Percentiles rank a stretch among this genome's conserved stretches.
These are phyloP conservation scores for Sporothrix euskadiensis DNA, from an alignment of 2,329 filamentous ascomycete species.

Conservation along the genomic window DNA sequence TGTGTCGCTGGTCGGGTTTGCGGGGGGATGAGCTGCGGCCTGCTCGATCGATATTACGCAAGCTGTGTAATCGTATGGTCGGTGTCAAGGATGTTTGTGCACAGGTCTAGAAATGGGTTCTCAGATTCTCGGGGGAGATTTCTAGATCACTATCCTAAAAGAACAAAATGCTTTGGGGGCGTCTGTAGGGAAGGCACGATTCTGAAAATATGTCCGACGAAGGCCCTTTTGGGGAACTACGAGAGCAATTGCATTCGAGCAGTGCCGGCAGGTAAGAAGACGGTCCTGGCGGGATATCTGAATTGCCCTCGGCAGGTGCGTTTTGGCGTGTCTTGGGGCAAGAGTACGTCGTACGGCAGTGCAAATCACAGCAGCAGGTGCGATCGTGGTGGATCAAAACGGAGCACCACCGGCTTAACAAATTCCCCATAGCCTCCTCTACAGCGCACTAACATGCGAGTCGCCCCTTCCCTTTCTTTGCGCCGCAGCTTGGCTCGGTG, in stretches of 20 bases:
- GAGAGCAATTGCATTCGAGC: not conserved
- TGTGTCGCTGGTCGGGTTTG: not conserved
- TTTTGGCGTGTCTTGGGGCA: not conserved
- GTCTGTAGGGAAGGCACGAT: not conserved
- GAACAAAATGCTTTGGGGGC: no score
- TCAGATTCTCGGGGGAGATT: not conserved
- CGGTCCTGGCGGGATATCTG: conserved; percentile 24
- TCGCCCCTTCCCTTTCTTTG: conserved; percentile 7
- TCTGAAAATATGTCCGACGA: not conserved
- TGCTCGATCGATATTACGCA: not conserved
- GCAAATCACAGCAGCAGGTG: not conserved
- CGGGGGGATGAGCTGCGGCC: not conserved
- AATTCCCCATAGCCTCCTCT: conserved; percentile 12
- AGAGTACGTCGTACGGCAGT: conserved; percentile 25
- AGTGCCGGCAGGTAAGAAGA: conserved; percentile 21
- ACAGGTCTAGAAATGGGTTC: not conserved
- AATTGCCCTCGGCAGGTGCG: conserved; percentile 27
- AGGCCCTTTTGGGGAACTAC: not conserved
- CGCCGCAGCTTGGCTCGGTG: not conserved
- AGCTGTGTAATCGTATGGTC: not conserved
- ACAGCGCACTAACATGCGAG: not conserved
- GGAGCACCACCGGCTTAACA: conserved; percentile 23
- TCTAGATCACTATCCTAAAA: not conserved
- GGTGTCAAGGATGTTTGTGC: not conserved
- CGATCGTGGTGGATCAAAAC: not conserved